A percentile compares a stretch with the other conserved stretches of the same genome.
phyloP scores from a whole-genome alignment of 164 flowering plant species.

The Dillenia suffruticosa region DNA sequence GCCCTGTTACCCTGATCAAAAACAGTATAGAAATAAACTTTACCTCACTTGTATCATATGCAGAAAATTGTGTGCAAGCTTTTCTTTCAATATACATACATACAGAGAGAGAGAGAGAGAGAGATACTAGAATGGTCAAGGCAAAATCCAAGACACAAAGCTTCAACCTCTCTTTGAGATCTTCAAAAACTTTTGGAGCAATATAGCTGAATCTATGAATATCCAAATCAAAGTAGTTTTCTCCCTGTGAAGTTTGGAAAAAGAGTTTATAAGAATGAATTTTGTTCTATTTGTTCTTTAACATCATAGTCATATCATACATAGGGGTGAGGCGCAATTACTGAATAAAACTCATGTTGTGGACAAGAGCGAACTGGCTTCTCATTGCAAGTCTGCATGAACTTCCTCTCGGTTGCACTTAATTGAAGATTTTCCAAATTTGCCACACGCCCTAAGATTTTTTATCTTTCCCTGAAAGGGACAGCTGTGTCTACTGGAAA shows the following conservation, averaged over 20 bases:
- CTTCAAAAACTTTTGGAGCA: conserved; percentile 90
- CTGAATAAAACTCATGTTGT: conserved; percentile 86
- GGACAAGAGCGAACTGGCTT: conserved; percentile 99
- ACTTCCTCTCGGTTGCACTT: conserved; percentile 81
- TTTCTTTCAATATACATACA: background rate
- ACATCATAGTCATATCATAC: too few relatives aligned
- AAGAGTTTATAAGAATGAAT: too few relatives aligned
- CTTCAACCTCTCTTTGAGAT: conserved; percentile 76
- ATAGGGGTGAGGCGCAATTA: conserved; percentile 18
- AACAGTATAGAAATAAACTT: too few relatives aligned
- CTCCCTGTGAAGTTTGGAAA: conserved; percentile 52
- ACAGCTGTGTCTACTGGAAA: conserved; percentile 66
- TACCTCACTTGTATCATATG: background rate
- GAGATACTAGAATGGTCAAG: conserved; percentile 83
- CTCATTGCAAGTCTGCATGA: conserved; percentile 96
- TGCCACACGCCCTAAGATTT: conserved; percentile 88
- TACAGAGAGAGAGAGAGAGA: conserved; percentile 9
- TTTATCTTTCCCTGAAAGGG: conserved; percentile 86
- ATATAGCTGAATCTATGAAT: conserved; percentile 98
- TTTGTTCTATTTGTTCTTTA: too few relatives aligned
- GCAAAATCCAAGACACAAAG: conserved; percentile 65
- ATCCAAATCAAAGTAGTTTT: conserved; percentile 87
- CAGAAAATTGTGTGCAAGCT: background rate
- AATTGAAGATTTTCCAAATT: conserved; percentile 90
- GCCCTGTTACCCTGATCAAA: conserved; percentile 78